Evolutionary conservation across 2,329 filamentous ascomycete genomes (phyloP), one percentile per base, ranked within the genome.

Genomic region (Fusarium oligoseptatum): DNA sequence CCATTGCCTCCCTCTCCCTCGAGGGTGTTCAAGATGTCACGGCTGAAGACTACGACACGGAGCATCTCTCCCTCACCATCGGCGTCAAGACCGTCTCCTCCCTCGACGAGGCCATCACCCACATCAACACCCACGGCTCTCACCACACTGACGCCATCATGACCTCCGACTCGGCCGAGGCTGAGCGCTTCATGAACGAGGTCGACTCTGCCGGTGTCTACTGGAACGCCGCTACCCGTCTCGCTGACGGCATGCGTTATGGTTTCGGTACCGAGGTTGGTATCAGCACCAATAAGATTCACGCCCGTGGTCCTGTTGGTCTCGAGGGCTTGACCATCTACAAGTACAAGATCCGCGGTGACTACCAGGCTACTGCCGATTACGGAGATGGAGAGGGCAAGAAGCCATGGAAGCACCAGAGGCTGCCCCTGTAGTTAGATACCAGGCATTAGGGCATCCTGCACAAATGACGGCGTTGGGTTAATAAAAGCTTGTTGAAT

Each of bases 211-310:
- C 95, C 0, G 96, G 95, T 62, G 95, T 96, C 20, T 99, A 97
- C 88, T 98, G 96, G 95, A 99, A 99, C 82, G 94, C 95, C 9
- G 97, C 94, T 27, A 98, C 95, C 10, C 91, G 97, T 60, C 96
- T 99, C 85, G 95, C 95, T 7, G 97, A 99, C 82, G 97, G 97
- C 9, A 98, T 97, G 93, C 90, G 97, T 48, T 98, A 97, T 82
- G 97, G 97, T 9, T 99, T 99, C 84, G 97, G 97, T 57, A 98
- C 97, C 0, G 97, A 99, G 85, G 97, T 99, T 27, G 97, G 97
- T 64, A 98, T 99, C 84, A 97, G 94, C 85, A 99, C 97, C 60
- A 99, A 98, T 87, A 99, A 98, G 87, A 98, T 99, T 74, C 97
- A 99, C 82, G 94, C 94, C 2, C 88, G 97, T 60, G 97, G 97